Evolutionary conservation across 2,329 filamentous ascomycete genomes (phyloP), one percentile per base, ranked within the genome.

Genomic region (Epichloe coenophiala): DNA sequence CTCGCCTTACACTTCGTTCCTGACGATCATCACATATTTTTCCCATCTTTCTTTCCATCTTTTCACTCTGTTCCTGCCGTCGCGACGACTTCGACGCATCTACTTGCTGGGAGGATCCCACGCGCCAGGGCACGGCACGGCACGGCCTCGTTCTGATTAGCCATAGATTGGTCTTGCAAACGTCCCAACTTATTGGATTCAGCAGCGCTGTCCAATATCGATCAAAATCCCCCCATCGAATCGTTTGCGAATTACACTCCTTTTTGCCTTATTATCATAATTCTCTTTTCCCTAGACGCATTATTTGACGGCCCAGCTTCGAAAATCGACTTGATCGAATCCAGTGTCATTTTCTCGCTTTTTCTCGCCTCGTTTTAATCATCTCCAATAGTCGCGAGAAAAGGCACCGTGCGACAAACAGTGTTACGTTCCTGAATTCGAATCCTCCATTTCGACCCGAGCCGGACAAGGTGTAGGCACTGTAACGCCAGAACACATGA

Each of bases 171-270:
- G 42, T 48, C 51, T 50, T 50, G 50, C 56, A 45, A 55, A 54
- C 51, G 42, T 57, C 44, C 51, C 54, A 53, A 54, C 37, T 31
- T 49, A 56, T 58, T 66, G 72, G 72, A 75, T 75, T 68, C 72
- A 75, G 72, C 73, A 72, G 72, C 59, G 72, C 72, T 75, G 72
- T 74, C 71, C 71, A 64, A 54, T 57, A 52, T 55, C 56, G 8
- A 27, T 19, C 45, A 45, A 38, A 42, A 44, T 15, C 17, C 17
- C 46, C 41, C 42, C 44, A 44, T 47, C 44, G 37, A 47, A 44
- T 46, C 39, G 43, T 53, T 54, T 47, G 53, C 55, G 41, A 54
- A 55, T 41, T 52, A n/a, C 55, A 17, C 54, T 38, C 39, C 27
- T 37, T 31, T 48, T 53, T 49, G 37, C 48, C 50, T 8, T 9